A percentile compares a stretch with the other conserved stretches of the same genome.
phyloP scores from a whole-genome alignment of 2,329 filamentous ascomycete genomes.

The Stagonosporopsis cucurbitacearum region DNA sequence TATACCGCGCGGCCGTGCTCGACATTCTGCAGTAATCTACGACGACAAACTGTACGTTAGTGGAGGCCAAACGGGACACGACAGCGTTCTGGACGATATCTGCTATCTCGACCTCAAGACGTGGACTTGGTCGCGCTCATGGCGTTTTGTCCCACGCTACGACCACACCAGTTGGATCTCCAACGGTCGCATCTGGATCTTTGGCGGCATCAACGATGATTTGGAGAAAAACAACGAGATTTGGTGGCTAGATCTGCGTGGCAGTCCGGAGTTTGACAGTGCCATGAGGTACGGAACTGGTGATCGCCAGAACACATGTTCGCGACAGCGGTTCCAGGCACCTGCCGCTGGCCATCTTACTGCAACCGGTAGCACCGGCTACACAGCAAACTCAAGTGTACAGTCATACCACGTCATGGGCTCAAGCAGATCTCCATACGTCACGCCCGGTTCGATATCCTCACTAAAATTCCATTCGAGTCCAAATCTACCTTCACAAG shows the following conservation, averaged over 20 bases:
- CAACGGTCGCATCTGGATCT: conserved; percentile 92
- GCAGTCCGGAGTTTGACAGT: conserved; percentile 82
- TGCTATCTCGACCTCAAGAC: conserved; percentile 97
- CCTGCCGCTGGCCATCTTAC: conserved; percentile 41
- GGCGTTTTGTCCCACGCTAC: conserved; percentile 93
- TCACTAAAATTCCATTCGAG: conserved; percentile 89
- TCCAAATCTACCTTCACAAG: conserved; percentile 83
- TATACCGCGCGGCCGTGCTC: conserved; percentile 85
- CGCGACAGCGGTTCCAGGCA: conserved; percentile 40
- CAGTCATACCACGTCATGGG: conserved; percentile 59
- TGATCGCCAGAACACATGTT: conserved; percentile 49
- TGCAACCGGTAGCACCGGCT: conserved; percentile 56
- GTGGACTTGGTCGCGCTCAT: conserved; percentile 95
- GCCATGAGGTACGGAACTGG: conserved; percentile 65
- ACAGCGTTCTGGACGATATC: conserved; percentile 93
- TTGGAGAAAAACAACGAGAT: conserved; percentile 97
- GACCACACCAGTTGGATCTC: conserved; percentile 96
- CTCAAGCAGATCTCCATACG: conserved; percentile 56
- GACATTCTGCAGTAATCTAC: conserved; percentile 91
- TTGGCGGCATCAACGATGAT: conserved; percentile 90
- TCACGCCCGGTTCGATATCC: conserved; percentile 82
- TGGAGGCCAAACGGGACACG: conserved; percentile 92
- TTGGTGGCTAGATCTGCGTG: conserved; percentile 96
- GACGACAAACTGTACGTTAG: conserved; percentile 97
- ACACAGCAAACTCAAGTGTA: conserved; percentile 75